Conservation (phyloP, 2,329 filamentous ascomycete genomes). For the Akanthomyces muscarius region DNA sequence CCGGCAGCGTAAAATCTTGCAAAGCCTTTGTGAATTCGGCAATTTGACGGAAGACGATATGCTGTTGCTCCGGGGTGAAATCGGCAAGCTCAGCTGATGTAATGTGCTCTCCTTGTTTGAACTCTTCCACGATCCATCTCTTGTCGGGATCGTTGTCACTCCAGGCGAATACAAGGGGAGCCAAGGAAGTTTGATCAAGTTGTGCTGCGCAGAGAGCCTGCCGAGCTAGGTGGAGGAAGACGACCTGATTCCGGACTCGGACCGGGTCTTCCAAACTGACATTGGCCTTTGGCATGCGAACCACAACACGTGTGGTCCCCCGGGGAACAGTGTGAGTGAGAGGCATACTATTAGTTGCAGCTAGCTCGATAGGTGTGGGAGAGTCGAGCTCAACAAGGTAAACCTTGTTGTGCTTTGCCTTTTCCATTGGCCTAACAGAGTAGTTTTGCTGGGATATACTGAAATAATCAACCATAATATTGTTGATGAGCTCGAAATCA, state of each 20-base stretch:
- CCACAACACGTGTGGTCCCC: conserved; percentile 12
- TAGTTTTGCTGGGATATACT: not conserved
- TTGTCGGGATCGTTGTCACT: not conserved
- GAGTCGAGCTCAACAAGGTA: conserved; percentile 1
- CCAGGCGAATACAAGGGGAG: conserved; percentile 14
- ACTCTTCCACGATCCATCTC: conserved; percentile 18
- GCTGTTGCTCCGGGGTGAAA: conserved; percentile 3
- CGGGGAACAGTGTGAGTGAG: conserved; percentile 17
- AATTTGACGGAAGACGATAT: conserved; percentile 10
- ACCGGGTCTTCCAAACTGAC: conserved; percentile 16
- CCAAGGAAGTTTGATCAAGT: not conserved
- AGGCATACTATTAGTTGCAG: not conserved
- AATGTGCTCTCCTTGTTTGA: conserved; percentile 11
- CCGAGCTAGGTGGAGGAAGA: conserved; percentile 12
- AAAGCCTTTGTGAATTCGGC: conserved; percentile 11
- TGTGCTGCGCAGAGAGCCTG: conserved; percentile 3
- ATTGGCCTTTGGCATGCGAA: conserved; percentile 15
- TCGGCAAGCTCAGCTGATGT: conserved; percentile 1
- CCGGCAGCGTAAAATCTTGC: conserved; percentile 13
- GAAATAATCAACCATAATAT: conserved; percentile 2
- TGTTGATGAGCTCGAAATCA: not conserved
- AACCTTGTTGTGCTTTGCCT: conserved; percentile 7
- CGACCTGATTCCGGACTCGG: conserved; percentile 15
- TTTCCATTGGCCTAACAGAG: not conserved
- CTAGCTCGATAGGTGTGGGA: not conserved